Base-by-base conservation (phyloP, 2,329 filamentous ascomycete species). In the Pseudodiploospora longispora region DNA sequence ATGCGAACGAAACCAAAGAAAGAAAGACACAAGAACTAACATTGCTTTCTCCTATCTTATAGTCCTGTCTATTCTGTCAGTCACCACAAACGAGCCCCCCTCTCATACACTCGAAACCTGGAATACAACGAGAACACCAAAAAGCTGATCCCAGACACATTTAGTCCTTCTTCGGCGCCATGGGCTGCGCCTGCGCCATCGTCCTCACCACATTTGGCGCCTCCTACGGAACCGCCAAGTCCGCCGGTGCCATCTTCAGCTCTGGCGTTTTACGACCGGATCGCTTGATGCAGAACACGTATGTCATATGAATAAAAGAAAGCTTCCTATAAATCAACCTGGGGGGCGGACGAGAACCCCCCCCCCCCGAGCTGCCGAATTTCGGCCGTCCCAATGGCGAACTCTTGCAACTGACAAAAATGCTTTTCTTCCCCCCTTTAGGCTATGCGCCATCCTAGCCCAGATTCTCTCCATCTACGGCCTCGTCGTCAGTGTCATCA, bases 201-300 rank as follows among this genome's bases (percentile, higher is more conserved):
- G 87, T 95, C 64, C 95, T 95, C 78, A 95, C 89, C 67, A 95
- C 88, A 72, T 83, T 95, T 59, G 89, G 93, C 67, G 93, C 93
- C 63, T 89, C 93, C 58, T 98, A 97, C 74, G 93, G 93, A 71
- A 98, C 93, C 58, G 93, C 93, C 66, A 98, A 98, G 82, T 94
- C 93, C 63, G 93, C 93, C 75, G 93, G 97, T 59, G 93, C 93
- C 80, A 95, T 98, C 65, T 88, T 88, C 57, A 87, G 90, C 59
- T 96, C 97, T 86, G 91, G 90, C 85, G 91, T 97, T 61, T 82
- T 98, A 59, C 81, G 93, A 70, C 93, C 93, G 67, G 93, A 98
- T 10, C 38, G 38, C 5, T 30, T 40, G 10, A 40, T 40, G 38
- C 38, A 29, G 5, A 40, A 40, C n/a, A 40, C 38, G 38, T 38